Conservation (phyloP, 768 basidiomycete genomes). For the Suillus weaverae region DNA sequence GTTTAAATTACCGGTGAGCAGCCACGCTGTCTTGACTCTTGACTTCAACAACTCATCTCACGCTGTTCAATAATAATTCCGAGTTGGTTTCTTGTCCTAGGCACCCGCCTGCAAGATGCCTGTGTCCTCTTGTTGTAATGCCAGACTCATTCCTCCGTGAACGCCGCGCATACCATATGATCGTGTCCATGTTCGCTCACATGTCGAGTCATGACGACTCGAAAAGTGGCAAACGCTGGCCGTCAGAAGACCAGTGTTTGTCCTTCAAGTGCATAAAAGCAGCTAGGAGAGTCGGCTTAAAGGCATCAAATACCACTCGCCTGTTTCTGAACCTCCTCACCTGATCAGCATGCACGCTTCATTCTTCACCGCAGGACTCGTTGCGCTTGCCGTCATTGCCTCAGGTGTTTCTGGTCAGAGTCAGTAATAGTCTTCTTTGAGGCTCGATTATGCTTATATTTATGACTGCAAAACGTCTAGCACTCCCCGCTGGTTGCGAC, state of each 20-base stretch:
- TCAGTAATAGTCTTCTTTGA: conserved; percentile 12
- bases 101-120: neutral
- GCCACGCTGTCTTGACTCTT: no score
- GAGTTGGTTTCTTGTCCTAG: neutral
- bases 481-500: conserved; percentile 38
- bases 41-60: neutral
- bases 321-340: neutral
- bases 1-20: neutral
- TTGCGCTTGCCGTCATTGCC: conserved; percentile 4
- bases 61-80: neutral
- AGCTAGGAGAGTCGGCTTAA: neutral
- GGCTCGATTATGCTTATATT: neutral
- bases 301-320: neutral
- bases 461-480: neutral
- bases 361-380: conserved; percentile 17
- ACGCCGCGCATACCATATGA: neutral
- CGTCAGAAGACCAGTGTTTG: neutral
- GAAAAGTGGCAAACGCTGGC: neutral
- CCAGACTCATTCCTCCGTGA: neutral
- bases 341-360: conserved; percentile 21
- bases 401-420: conserved; percentile 14
- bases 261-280: conserved; percentile 22
- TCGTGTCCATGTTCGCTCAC: neutral
- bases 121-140: neutral
- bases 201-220: neutral